Evolutionary conservation across 2,329 filamentous ascomycete genomes (phyloP).

Genomic region (Domatiomyces catenatus): DNA sequence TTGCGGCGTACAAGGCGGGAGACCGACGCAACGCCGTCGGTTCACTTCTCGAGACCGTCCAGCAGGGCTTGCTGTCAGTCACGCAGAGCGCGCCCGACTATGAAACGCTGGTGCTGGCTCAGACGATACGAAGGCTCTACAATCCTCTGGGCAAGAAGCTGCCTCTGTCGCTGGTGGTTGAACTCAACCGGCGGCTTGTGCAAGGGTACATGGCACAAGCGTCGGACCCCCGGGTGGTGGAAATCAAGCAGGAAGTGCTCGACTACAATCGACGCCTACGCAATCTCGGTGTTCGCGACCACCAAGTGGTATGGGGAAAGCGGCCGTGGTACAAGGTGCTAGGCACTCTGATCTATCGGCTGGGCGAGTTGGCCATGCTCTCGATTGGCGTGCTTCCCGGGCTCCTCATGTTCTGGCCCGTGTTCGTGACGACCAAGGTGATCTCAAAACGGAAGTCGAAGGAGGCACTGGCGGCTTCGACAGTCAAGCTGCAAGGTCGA

Average conservation of each 20-base stretch:
- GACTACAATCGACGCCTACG: conserved; percentile 78
- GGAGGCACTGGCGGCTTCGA: conserved; percentile 68
- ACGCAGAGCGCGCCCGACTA: conserved; percentile 89
- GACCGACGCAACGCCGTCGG: conserved; percentile 77
- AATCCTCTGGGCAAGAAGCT: conserved; percentile 89
- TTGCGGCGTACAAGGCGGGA: conserved; percentile 70
- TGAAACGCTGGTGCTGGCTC: conserved; percentile 88
- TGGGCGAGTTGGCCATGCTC: conserved; percentile 61
- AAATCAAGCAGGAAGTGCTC: conserved; percentile 58
- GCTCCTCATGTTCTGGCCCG: conserved; percentile 69
- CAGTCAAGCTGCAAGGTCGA: conserved; percentile 73
- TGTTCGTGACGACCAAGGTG: conserved; percentile 69
- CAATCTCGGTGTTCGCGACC: conserved; percentile 75
- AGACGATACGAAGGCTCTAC: conserved; percentile 83
- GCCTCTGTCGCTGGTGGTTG: conserved; percentile 78
- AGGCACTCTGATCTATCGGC: conserved; percentile 61
- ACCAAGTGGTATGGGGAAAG: conserved; percentile 70
- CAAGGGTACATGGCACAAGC: conserved; percentile 89
- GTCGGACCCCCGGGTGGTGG: conserved; percentile 67
- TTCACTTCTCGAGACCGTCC: conserved; percentile 69
- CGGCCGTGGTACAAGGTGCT: conserved; percentile 65
- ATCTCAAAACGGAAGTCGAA: conserved; percentile 71
- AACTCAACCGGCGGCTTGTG: conserved; percentile 80
- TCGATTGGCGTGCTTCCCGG: conserved; percentile 73
- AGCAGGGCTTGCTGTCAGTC: conserved; percentile 69